Base-by-base conservation (phyloP, 768 basidiomycete genomes). In the Amanita pseudoporphyria region DNA sequence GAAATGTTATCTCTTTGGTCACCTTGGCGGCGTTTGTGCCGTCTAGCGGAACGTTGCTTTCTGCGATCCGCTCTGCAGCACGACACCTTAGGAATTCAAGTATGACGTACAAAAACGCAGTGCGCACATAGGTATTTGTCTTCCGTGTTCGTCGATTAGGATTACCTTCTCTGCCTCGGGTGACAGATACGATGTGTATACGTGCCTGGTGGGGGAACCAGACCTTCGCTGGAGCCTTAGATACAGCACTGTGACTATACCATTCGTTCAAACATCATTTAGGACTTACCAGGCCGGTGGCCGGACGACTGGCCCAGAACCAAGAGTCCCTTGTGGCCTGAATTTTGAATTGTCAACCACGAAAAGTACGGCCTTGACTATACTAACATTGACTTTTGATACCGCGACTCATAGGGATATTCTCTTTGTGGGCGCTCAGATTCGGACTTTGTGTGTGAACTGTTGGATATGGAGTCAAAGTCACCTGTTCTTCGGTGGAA, bases 111-210 rank as follows among this genome's bases (percentile, higher is more conserved):
- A n/a, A 16, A 47, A 36, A 19, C 12, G 18, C 22, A 14, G 5
- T 28, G 41, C 54, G 45, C 26, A 58, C 57, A 54, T 32, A 4
- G 57, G 57, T 36, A 55, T 52, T 51, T 58, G 57, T 28, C 52
- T 53, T 31, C 57, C 57, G 12, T 43, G 51, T 31, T 58, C 51
- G 19, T 58, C 54, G 22, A 58, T 55, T 44, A 57, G 42, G 24
- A 58, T 56, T 5, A 58, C 51, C 32, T 53, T 55, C 10, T 48
- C 49, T 39, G 49, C 32, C 24, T 53, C 50, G 18, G 53, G 44
- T 12, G 53, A 51, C 19, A 38, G 13, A 33, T 46, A 46, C 18
- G 43, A 46, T 21, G 51, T 47, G 45, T 47, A 41, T 41, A 52
- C 30, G 21, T 48, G 41, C 53, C 42, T 22, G 19, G 19, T 36